Conservation (phyloP, 1,139 yeast genomes). For the Geotrichum phurueaensis region DNA sequence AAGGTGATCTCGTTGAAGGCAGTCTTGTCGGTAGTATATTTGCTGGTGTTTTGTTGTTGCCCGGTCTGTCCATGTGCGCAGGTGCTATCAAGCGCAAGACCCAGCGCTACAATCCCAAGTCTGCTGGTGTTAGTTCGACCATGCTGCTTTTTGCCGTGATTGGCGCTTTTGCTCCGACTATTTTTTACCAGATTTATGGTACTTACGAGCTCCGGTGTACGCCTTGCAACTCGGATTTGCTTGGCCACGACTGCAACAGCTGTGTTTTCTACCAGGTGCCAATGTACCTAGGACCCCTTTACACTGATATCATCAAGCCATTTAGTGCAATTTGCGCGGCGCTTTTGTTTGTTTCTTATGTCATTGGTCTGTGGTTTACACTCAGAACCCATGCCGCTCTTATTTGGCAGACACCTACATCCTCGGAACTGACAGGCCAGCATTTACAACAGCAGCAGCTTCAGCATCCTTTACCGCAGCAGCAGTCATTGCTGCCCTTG, state of each 20-base stretch:
- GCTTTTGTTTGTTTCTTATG: conserved; percentile 77
- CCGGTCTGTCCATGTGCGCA: conserved; percentile 95
- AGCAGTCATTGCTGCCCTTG: background rate
- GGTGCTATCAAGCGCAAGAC: conserved; percentile 90
- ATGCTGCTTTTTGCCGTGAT: conserved; percentile 88
- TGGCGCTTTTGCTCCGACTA: conserved; percentile 90
- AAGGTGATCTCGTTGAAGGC: conserved; percentile 91
- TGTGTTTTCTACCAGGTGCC: conserved; percentile 82
- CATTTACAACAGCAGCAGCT: background rate
- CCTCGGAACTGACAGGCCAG: conserved; percentile 30
- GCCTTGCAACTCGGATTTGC: conserved; percentile 36
- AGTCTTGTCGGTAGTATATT: conserved; percentile 92
- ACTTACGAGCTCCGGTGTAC: conserved; percentile 73
- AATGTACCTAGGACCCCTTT: conserved; percentile 54
- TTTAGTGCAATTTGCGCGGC: conserved; percentile 75
- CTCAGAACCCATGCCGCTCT: conserved; percentile 92
- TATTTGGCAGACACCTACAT: conserved; percentile 77
- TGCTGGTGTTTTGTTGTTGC: conserved; percentile 85
- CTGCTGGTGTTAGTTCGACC: conserved; percentile 96
- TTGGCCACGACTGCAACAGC: conserved; percentile 45
- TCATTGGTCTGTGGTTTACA: conserved; percentile 89
- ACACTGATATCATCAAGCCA: conserved; percentile 64
- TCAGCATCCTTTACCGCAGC: background rate
- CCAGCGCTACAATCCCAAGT: conserved; percentile 88
- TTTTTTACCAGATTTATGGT: conserved; percentile 86